A percentile compares a stretch with the other conserved stretches of the same genome.
These are phyloP conservation scores for Eucalyptus microcorys DNA, from an alignment of 345 rosid species.

Conservation along the genomic window DNA sequence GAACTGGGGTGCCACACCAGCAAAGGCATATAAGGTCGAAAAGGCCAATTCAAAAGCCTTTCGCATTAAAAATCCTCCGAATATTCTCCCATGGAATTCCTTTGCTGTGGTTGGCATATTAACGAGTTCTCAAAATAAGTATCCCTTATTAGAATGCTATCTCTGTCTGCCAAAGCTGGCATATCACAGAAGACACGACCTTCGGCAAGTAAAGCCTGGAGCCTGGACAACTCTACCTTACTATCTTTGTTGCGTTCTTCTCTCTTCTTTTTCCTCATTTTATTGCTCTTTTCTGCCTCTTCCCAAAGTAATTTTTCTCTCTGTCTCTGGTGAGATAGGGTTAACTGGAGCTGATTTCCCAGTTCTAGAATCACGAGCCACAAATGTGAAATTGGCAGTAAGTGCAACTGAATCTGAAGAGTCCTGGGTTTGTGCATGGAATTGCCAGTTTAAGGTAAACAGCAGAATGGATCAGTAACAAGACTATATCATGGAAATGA, in stretches of 20 bases:
- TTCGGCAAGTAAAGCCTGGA: constrained; percentile 48
- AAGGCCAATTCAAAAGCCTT: too few species aligned
- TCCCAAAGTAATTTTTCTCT: constrained; percentile 54
- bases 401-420: constrained; percentile 45
- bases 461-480: neutral
- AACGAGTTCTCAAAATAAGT: constrained; percentile 57
- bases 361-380: too few species aligned
- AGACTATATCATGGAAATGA: neutral
- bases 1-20: rapidly evolving
- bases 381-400: constrained; percentile 36
- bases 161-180: constrained; percentile 77
- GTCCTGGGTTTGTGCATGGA: constrained; percentile 19
- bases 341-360: constrained; percentile 43
- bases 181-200: constrained; percentile 70
- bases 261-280: constrained; percentile 39
- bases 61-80: too few species aligned
- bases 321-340: constrained; percentile 54
- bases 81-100: constrained; percentile 73
- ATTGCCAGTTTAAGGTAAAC: neutral
- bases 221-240: constrained; percentile 24
- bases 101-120: constrained; percentile 83
- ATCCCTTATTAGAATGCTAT: constrained; percentile 60
- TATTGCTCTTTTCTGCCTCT: constrained; percentile 76
- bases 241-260: constrained; percentile 15
- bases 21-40: too few species aligned